These are phyloP conservation scores for Yamadazyma songkhlaensis DNA, from an alignment of 1,139 yeast species.

Conservation along the genomic window DNA sequence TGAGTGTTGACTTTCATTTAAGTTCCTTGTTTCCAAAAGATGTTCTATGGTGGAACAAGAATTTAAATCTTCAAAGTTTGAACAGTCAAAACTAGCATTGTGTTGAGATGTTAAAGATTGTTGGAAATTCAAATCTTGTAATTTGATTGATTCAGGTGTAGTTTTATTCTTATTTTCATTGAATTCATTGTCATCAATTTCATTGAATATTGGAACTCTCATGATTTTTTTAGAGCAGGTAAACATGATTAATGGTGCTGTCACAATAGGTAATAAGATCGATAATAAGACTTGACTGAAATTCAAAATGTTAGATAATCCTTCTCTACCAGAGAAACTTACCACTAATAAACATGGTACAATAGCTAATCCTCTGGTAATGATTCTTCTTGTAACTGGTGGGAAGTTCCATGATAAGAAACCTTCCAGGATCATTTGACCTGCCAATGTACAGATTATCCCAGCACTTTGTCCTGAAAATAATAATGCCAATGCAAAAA, in stretches of 20 bases:
- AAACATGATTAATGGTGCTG: conserved; percentile 86
- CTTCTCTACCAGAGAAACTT: conserved; percentile 75
- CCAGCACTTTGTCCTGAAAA: conserved; percentile 99
- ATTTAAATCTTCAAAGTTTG: conserved; percentile 36
- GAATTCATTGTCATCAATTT: conserved; percentile 22
- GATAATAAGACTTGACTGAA: conserved; percentile 87
- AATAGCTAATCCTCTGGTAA: conserved; percentile 83
- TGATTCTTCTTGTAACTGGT: conserved; percentile 81
- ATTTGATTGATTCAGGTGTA: conserved; percentile 41
- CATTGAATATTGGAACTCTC: conserved; percentile 59
- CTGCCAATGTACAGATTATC: conserved; percentile 94
- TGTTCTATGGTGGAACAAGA: too few species aligned
- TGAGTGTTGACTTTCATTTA: conserved; percentile 1
- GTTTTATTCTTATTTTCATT: conserved; percentile 17
- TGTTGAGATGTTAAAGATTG: conserved; percentile 24
- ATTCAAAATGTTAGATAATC: conserved; percentile 76
- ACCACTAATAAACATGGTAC: conserved; percentile 87
- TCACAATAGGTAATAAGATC: conserved; percentile 78
- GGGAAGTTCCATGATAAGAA: conserved; percentile 81
- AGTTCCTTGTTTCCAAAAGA: conserved; percentile 18
- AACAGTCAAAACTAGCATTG: conserved; percentile 18
- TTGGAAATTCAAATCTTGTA: conserved; percentile 40
- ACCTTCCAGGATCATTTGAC: conserved; percentile 96
- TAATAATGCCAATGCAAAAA: conserved; percentile 86
- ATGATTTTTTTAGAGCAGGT: conserved; percentile 73